Percentiles rank a stretch among this genome's conserved stretches.
Evolutionary conservation across 2,329 filamentous ascomycete genomes (phyloP).

Genomic region (Cladobotryum mycophilum): DNA sequence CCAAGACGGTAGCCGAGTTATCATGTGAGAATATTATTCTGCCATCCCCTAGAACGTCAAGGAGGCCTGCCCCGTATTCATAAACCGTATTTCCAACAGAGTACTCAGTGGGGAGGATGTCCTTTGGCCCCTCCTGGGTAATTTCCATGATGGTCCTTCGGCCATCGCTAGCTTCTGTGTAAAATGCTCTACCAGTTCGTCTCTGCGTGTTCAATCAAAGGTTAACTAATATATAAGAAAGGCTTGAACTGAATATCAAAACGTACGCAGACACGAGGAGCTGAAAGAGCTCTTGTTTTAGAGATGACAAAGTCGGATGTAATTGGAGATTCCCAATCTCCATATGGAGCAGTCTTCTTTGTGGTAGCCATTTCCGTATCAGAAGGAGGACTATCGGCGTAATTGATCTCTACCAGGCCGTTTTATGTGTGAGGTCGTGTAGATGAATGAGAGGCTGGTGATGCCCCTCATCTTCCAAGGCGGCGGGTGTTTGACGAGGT

Average conservation of each 20-base stretch:
- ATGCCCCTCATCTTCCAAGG: too few relatives aligned
- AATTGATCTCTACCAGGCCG: too few relatives aligned
- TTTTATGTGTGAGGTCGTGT: too few relatives aligned
- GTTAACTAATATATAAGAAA: background rate
- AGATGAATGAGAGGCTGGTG: too few relatives aligned
- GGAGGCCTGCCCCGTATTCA: constrained; percentile 46
- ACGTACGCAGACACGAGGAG: constrained; percentile 32
- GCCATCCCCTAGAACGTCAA: constrained; percentile 32
- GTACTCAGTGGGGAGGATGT: constrained; percentile 38
- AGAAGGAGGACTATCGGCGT: too few relatives aligned
- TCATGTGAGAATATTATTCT: constrained; percentile 43
- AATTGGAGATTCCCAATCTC: constrained; percentile 35
- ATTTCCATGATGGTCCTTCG: constrained; percentile 40
- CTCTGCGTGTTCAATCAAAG: constrained; percentile 14
- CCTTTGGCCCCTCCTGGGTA: constrained; percentile 23
- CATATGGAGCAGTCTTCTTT: constrained; percentile 28
- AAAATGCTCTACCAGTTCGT: constrained; percentile 30
- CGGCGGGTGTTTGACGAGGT: too few relatives aligned
- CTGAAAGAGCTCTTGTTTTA: constrained; percentile 26
- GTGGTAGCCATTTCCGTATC: constrained; percentile 19
- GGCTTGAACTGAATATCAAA: background rate
- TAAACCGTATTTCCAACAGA: constrained; percentile 42
- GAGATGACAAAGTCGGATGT: constrained; percentile 30
- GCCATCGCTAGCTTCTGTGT: constrained; percentile 34
- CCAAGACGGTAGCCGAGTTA: constrained; percentile 36